Evolutionary conservation across 768 basidiomycete species (phyloP).

Genomic region (Lentinula sp.): DNA sequence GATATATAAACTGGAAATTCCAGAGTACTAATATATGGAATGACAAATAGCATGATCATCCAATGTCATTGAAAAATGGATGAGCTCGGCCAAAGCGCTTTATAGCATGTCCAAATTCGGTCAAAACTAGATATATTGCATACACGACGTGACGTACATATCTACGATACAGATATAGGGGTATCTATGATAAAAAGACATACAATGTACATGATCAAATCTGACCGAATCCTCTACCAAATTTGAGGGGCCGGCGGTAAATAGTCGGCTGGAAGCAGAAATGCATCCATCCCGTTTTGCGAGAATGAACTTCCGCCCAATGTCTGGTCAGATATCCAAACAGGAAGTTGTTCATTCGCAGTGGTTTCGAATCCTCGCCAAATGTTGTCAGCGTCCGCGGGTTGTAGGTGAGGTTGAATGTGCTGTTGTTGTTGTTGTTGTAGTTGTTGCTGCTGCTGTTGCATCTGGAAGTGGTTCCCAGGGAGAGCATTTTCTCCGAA

Average conservation of each 20-base stretch:
- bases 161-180: neutral
- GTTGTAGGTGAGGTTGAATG: constrained; percentile 17
- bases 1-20: too few species aligned
- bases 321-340: constrained; percentile 84
- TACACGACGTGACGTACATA: neutral
- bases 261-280: constrained; percentile 72
- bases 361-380: constrained; percentile 73
- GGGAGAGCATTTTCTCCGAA: constrained; percentile 15
- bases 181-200: neutral
- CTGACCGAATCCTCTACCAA: constrained; percentile 42
- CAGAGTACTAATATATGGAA: too few species aligned
- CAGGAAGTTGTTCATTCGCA: constrained; percentile 69
- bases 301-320: constrained; percentile 71
- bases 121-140: neutral
- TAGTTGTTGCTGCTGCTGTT: constrained; percentile 8
- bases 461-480: constrained; percentile 17
- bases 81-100: too few species aligned
- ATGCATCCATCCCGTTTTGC: constrained; percentile 82
- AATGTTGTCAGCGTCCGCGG: constrained; percentile 57
- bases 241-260: constrained; percentile 69
- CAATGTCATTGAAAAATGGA: too few species aligned
- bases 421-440: constrained; percentile 13
- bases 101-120: too few species aligned
- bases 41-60: neutral
- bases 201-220: constrained; percentile 5